These are phyloP conservation scores for Neospermospora avenae DNA, from an alignment of 2,329 filamentous ascomycete species.

Conservation along the genomic window DNA sequence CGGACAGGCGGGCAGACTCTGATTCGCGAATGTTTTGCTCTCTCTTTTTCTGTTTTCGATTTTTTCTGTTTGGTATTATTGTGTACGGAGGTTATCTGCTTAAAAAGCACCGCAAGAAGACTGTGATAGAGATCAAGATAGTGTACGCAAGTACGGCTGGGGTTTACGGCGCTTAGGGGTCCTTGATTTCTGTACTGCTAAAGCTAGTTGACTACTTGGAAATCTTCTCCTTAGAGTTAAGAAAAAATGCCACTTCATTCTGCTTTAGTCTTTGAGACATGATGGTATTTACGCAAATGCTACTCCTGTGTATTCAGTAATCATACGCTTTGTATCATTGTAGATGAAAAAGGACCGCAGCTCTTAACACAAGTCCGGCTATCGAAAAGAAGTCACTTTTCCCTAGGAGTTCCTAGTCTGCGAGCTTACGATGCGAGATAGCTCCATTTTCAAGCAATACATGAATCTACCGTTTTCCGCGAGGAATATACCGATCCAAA, in stretches of 20 bases:
- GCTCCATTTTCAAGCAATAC: too few species aligned
- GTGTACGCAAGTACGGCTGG: conserved; percentile 4
- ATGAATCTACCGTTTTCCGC: too few species aligned
- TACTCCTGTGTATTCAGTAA: too few species aligned
- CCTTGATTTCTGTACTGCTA: background rate
- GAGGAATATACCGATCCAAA: too few species aligned
- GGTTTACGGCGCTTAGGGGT: background rate
- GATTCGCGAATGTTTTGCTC: background rate
- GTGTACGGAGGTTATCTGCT: background rate
- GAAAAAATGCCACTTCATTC: background rate
- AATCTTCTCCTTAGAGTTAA: background rate
- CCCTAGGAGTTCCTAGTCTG: too few species aligned
- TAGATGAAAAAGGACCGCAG: too few species aligned
- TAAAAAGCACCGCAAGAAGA: background rate
- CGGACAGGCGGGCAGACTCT: background rate
- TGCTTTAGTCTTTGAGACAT: background rate
- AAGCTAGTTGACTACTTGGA: background rate
- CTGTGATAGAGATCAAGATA: background rate
- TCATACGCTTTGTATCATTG: too few species aligned
- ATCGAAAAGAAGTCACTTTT: too few species aligned
- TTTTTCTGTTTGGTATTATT: background rate
- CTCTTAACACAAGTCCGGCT: too few species aligned
- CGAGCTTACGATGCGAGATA: too few species aligned
- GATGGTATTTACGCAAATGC: too few species aligned
- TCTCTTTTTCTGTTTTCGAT: background rate